Conservation (phyloP, 352 stramenopile genomes). For the Phytophthora ramorum region DNA sequence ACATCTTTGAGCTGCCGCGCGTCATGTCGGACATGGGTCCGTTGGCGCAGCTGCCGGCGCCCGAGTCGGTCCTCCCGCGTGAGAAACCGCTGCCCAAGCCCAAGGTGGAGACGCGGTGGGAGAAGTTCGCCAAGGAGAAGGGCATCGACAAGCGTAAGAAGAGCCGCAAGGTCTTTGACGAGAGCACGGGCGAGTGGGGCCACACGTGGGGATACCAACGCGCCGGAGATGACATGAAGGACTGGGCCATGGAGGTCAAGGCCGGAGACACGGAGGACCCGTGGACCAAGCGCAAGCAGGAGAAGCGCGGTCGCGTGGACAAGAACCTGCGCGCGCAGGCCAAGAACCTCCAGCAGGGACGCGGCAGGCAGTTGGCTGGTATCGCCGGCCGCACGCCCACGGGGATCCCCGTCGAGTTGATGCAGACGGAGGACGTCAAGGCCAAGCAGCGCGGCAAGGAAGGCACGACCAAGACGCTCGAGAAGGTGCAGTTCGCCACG, state of each 20-base stretch:
- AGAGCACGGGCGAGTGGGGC: constrained; percentile 93
- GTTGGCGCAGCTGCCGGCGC: constrained; percentile 81
- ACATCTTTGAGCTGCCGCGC: constrained; percentile 92
- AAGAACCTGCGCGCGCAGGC: constrained; percentile 93
- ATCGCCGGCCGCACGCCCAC: constrained; percentile 57
- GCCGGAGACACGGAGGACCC: constrained; percentile 93
- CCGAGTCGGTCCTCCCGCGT: constrained; percentile 77
- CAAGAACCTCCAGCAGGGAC: constrained; percentile 77
- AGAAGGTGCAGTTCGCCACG: constrained; percentile 93
- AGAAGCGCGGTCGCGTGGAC: constrained; percentile 91
- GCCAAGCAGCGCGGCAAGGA: constrained; percentile 90
- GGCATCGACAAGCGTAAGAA: constrained; percentile 98
- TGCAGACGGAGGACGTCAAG: constrained; percentile 73
- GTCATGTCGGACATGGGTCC: constrained; percentile 94
- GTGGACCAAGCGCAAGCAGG: constrained; percentile 93
- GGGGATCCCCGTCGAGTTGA: constrained; percentile 93
- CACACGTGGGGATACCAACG: constrained; percentile 94
- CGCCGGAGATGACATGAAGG: constrained; percentile 85
- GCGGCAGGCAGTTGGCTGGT: constrained; percentile 60
- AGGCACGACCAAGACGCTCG: constrained; percentile 87
- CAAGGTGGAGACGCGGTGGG: constrained; percentile 98
- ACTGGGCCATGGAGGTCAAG: constrained; percentile 96
- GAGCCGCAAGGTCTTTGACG: constrained; percentile 97
- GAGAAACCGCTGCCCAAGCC: constrained; percentile 91
- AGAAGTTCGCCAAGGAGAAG: constrained; percentile 98